Base-by-base conservation (phyloP, 2,329 filamentous ascomycete species). In the Pestalotiopsis sp. region DNA sequence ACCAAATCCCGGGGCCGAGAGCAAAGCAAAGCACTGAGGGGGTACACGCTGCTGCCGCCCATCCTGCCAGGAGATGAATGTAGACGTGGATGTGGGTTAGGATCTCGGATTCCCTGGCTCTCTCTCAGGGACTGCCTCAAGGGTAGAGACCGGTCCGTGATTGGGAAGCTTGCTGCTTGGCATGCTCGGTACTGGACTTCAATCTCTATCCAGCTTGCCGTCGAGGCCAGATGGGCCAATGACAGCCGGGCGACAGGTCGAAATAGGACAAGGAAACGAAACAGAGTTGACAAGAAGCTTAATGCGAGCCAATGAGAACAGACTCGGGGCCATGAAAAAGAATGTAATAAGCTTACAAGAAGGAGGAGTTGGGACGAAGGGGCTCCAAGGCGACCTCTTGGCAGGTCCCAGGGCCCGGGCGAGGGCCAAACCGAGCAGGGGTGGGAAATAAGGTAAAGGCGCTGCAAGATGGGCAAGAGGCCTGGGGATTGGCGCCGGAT, bases 361-460 rank as follows among this genome's bases (percentile, higher is more conserved):
- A 44, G 52, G 22, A 59, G 40, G 30, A 66, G 35, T 66, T 66
- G 52, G 64, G 64, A 66, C 40, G 56, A 66, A 60, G 64, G 30
- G 30, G 30, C 30, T 30, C 14, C 24, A 22, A 39, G 63, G 7
- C 30, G 30, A 30, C 30, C 30, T 30, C 62, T 65, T 64, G 61
- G 39, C 61, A 64, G 61, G 61, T 22, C 61, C 61, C 61, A 38
- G 39, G 44, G 22, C 62, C 44, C 26, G 60, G 55, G 30, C 66
- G 20, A 65, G 57, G 66, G 40, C 62, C 52, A 65, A 65, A 65
- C 62, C 62, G 65, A 62, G 30, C 56, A 48, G 70, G 60, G 65
- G 67, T 66, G 70, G 63, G 35, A 65, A 44, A 69, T 68, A 73
- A 63, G 70, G 70, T 59, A 64, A 66, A 59, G 64, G 67, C 52